Evolutionary conservation across 768 basidiomycete species (phyloP), one percentile per base, ranked within the genome.

Genomic region (Tricholoma hemisulphureum): DNA sequence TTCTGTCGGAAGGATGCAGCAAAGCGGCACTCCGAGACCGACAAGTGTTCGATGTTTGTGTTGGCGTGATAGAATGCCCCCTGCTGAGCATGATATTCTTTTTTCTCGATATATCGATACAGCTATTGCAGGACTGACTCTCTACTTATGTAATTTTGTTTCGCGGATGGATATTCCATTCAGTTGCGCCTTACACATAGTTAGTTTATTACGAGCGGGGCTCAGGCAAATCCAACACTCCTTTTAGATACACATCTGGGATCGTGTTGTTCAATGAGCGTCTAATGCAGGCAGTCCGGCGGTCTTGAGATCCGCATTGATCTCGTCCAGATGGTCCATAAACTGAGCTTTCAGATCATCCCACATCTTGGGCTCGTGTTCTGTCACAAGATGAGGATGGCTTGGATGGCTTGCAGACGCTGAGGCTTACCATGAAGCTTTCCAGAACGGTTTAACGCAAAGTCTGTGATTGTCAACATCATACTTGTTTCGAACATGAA

Each of bases 351-450:
- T 81, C 60, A 87, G 73, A 56, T 80, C 69, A 56, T 87, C 81
- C 85, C 84, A 88, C 83, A 86, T 86, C 70, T 77, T 79, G 16
- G 83, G 84, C 61, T 85, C 84, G 67, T 84, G 84, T 65, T 80
- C 83, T 84, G 35, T 13, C 9, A 45, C 37, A 13, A 37, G 28
- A 43, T 21, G 20, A 59, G 43, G 34, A 37, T 2, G 53, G 0
- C 34, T 16, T 13, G 56, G 45, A 9, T n/a, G 24, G 10, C 28
- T 45, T 13, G 20, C 24, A 18, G 58, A 3, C 0, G 5, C 13
- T 54, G 8, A 20, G 16, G 67, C 77, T 45, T 58, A 84, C 84
- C 78, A 59, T 87, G 84, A 10, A 85, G 72, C 57, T 82, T 84
- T 28, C 83, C 83, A 18, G 80, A 78, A 29, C 80, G 70, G 49